These are phyloP conservation scores for Sarcomyxa edulis DNA, from an alignment of 768 basidiomycete genomes.

Conservation along the genomic window DNA sequence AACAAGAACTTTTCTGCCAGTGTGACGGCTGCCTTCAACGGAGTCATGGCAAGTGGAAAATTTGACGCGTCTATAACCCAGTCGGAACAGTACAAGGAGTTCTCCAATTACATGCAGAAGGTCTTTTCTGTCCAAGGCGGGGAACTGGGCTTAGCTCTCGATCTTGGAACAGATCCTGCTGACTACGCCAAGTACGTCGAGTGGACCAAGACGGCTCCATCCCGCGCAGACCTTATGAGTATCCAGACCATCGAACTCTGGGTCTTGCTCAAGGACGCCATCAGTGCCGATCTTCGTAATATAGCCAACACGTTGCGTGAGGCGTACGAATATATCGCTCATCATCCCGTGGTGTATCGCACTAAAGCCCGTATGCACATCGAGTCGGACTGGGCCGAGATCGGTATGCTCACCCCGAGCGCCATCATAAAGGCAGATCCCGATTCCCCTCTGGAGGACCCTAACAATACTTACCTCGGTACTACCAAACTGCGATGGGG, in stretches of 20 bases:
- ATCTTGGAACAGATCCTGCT: conserved; percentile 1
- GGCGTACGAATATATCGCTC: conserved; percentile 4
- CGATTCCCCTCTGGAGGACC: background rate
- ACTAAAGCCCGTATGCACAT: conserved; percentile 3
- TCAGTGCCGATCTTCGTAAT: conserved; percentile 20
- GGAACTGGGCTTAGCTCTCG: conserved; percentile 2
- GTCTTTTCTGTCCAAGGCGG: conserved; percentile 8
- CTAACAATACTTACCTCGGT: background rate
- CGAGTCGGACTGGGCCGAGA: conserved; percentile 8
- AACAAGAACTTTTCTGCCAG: conserved; percentile 6
- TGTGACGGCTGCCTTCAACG: conserved; percentile 8
- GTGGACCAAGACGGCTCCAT: conserved; percentile 2
- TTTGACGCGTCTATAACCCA: background rate
- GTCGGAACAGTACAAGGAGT: conserved; percentile 7
- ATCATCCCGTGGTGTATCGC: background rate
- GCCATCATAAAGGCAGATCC: conserved; percentile 2
- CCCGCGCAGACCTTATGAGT: conserved; percentile 1
- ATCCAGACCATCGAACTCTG: conserved; percentile 8
- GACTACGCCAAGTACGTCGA: background rate
- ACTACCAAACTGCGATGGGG: conserved; percentile 4
- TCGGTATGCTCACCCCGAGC: conserved; percentile 8
- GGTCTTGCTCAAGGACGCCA: conserved; percentile 11
- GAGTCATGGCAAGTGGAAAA: conserved; percentile 4
- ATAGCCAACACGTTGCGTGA: conserved; percentile 19
- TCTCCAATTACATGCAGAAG: conserved; percentile 4